Conservation (phyloP, 1,284 basidiomycete species). For the Sutorius eximius region DNA sequence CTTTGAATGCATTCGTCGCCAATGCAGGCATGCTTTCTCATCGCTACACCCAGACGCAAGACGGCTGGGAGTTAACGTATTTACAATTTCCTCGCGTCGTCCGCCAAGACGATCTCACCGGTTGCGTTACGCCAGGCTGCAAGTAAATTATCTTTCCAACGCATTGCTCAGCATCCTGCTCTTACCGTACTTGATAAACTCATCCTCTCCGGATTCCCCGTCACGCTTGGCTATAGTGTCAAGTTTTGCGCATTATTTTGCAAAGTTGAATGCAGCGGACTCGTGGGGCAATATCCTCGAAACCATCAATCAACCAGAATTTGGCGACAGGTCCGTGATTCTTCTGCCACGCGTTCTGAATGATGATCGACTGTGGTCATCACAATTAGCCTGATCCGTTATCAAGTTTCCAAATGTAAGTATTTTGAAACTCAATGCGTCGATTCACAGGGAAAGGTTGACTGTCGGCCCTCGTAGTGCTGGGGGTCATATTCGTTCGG, state of each 20-base stretch:
- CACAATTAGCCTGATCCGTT: constrained; percentile 23
- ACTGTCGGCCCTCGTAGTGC: constrained; percentile 14
- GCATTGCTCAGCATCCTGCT: constrained; percentile 28
- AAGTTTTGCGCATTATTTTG: constrained; percentile 19
- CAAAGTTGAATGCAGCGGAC: not conserved
- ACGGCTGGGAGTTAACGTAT: constrained; percentile 30
- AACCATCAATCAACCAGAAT: constrained; percentile 14
- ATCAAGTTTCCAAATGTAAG: constrained; percentile 37
- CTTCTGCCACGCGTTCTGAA: not conserved
- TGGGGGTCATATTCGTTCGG: constrained; percentile 32
- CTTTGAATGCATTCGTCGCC: constrained; percentile 21
- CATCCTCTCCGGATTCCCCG: constrained; percentile 16
- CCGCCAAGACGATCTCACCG: not conserved
- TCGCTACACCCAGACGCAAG: constrained; percentile 20
- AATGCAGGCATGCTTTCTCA: constrained; percentile 22
- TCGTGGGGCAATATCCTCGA: constrained; percentile 16
- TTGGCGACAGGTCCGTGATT: constrained; percentile 14
- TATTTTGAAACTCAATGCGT: not conserved
- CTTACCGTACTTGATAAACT: constrained; percentile 27
- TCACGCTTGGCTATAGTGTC: constrained; percentile 30
- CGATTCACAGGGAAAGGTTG: not conserved
- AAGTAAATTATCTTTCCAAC: constrained; percentile 34
- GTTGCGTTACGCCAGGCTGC: constrained; percentile 18
- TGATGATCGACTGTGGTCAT: not conserved
- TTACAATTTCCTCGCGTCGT: not conserved